Conservation (phyloP, 805 yeast species). For the Lachancea waltii region DNA sequence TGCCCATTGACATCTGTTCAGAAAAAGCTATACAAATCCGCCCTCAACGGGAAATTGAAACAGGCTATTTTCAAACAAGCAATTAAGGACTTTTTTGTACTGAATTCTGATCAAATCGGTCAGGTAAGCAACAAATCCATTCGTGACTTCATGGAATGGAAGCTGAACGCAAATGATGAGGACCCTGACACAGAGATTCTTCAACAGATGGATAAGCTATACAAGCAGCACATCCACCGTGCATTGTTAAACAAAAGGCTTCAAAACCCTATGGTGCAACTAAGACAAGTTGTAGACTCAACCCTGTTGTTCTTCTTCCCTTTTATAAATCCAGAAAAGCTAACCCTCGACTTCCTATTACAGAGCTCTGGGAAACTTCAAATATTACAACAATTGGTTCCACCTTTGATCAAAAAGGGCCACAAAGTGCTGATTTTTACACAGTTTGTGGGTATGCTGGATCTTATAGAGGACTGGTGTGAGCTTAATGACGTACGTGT, state of each 20-base stretch:
- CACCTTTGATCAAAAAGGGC: slow-evolving; percentile 38
- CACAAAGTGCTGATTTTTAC: slow-evolving; percentile 80
- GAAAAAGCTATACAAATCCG: slow-evolving; percentile 49
- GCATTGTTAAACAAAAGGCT: slow-evolving; percentile 47
- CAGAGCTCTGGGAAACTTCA: slow-evolving; percentile 67
- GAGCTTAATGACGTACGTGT: slow-evolving; percentile 39
- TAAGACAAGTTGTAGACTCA: slow-evolving; percentile 77
- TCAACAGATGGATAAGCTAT: slow-evolving; percentile 22
- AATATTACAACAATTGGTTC: slow-evolving; percentile 56
- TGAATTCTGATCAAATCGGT: slow-evolving; percentile 33
- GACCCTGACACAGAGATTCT: slow-evolving; percentile 10
- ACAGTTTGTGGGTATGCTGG: slow-evolving; percentile 81
- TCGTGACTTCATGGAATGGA: slow-evolving; percentile 38
- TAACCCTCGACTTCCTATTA: slow-evolving; percentile 38
- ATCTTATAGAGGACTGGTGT: slow-evolving; percentile 72
- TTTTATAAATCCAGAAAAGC: slow-evolving; percentile 42
- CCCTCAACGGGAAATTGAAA: slow-evolving; percentile 41
- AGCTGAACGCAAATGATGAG: slow-evolving; percentile 18
- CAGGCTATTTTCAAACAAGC: slow-evolving; percentile 40
- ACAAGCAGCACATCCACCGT: slow-evolving; percentile 31
- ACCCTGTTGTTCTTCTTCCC: slow-evolving; percentile 84
- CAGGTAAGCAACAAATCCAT: slow-evolving; percentile 31
- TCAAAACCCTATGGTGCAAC: slow-evolving; percentile 73
- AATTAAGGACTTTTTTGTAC: slow-evolving; percentile 45
- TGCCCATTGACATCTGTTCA: slow-evolving; percentile 62